Percentiles rank a stretch among this genome's conserved stretches.
Evolutionary conservation across 164 flowering plant species (phyloP).

Genomic region (Magnolia changhungtana): DNA sequence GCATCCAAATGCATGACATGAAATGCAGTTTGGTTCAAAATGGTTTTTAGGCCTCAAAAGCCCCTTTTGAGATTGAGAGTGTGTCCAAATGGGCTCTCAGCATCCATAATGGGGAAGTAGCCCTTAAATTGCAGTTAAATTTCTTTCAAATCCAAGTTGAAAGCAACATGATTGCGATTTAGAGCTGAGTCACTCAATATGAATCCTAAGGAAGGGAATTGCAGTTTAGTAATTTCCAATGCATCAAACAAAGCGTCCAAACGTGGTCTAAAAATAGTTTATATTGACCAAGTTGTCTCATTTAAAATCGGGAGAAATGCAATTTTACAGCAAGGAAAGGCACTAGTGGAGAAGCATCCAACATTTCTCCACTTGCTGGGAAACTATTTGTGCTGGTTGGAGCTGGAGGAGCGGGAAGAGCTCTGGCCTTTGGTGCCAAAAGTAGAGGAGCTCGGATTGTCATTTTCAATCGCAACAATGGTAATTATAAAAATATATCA

Average conservation of each 20-base stretch:
- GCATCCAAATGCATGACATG: too few species aligned
- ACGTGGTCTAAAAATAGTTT: neutral
- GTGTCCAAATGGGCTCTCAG: too few species aligned
- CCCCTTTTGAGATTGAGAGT: too few species aligned
- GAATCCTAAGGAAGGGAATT: neutral
- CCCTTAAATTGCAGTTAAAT: too few species aligned
- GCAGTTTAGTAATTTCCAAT: too few species aligned
- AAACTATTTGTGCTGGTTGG: slow-evolving; percentile 58
- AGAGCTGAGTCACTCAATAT: neutral
- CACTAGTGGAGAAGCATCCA: slow-evolving; percentile 12
- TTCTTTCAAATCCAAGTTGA: too few species aligned
- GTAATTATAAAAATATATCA: slow-evolving; percentile 23
- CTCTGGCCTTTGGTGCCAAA: slow-evolving; percentile 69
- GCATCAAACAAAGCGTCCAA: neutral
- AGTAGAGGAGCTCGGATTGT: slow-evolving; percentile 48
- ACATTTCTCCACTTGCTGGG: slow-evolving; percentile 41
- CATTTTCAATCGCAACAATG: slow-evolving; percentile 44
- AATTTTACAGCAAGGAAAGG: slow-evolving; percentile 21
- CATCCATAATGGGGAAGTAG: too few species aligned
- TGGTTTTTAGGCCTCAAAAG: too few species aligned
- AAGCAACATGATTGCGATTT: neutral
- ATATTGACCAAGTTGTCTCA: neutral
- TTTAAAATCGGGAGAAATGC: neutral
- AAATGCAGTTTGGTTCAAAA: too few species aligned
- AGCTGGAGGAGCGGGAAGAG: slow-evolving; percentile 79